These are phyloP conservation scores for Begonia peltatifolia DNA, from an alignment of 306 rosid genomes.

Conservation along the genomic window DNA sequence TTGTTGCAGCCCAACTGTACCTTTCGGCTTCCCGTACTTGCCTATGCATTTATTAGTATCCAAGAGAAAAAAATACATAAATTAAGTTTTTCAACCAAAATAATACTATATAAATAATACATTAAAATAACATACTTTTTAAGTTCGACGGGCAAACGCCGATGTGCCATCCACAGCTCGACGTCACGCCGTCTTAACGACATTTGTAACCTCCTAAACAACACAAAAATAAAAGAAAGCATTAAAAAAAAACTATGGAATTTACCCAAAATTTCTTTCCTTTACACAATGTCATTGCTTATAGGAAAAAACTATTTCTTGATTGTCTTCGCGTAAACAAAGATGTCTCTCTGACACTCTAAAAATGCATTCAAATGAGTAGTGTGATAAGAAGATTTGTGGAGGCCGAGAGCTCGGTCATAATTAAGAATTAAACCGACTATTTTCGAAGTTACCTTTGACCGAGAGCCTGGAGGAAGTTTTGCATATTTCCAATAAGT, in stretches of 20 bases:
- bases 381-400: too few species aligned
- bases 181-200: constrained; percentile 66
- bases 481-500: constrained; percentile 79
- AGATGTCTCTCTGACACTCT: too few species aligned
- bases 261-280: too few species aligned
- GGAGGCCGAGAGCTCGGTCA: neutral
- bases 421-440: too few species aligned
- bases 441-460: constrained; percentile 25
- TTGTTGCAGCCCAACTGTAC: constrained; percentile 75
- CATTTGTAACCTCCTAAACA: constrained; percentile 59
- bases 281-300: too few species aligned
- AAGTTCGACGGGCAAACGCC: constrained; percentile 51
- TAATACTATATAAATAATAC: neutral
- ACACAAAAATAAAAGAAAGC: neutral
- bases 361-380: too few species aligned
- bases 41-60: constrained; percentile 20
- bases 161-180: constrained; percentile 90
- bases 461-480: constrained; percentile 83
- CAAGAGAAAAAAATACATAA: too few species aligned
- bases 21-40: constrained; percentile 63
- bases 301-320: too few species aligned
- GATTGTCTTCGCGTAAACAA: too few species aligned
- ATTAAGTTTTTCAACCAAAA: too few species aligned
- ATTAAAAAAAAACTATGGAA: neutral
- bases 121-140: constrained; percentile 25